A percentile compares a stretch with the other conserved stretches of the same genome.
phyloP scores from a whole-genome alignment of 2,329 filamentous ascomycete species.

The Ophiocordyceps camponoti-rufipedis region DNA sequence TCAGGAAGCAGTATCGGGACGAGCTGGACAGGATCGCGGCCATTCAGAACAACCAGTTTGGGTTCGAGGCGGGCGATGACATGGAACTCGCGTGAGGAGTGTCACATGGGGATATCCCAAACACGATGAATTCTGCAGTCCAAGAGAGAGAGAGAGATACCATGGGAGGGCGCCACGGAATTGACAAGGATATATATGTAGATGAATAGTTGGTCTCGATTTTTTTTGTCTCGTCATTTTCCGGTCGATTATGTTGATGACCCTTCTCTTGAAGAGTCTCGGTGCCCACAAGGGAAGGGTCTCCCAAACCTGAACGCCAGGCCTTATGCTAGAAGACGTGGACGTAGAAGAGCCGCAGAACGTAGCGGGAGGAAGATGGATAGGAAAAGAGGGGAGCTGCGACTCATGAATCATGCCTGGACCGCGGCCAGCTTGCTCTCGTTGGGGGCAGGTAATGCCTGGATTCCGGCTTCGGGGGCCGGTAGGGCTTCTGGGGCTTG shows the following conservation, averaged over 20 bases:
- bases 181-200: neutral
- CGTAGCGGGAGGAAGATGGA: conserved; percentile 5
- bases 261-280: neutral
- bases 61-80: conserved; percentile 39
- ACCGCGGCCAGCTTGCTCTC: conserved; percentile 27
- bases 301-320: neutral
- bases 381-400: neutral
- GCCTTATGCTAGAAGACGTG: neutral
- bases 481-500: conserved; percentile 44
- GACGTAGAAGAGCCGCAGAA: neutral
- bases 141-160: neutral
- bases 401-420: conserved; percentile 4
- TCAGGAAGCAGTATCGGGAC: conserved; percentile 75
- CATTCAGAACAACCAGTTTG: conserved; percentile 80
- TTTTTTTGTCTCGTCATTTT: no score
- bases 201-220: neutral
- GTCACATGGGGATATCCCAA: neutral
- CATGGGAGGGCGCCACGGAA: neutral
- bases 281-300: neutral
- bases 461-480: conserved; percentile 16
- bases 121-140: neutral
- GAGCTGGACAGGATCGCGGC: conserved; percentile 79
- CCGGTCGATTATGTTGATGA: neutral
- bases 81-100: conserved; percentile 30
- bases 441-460: conserved; percentile 21